phyloP scores from a whole-genome alignment of 2,329 filamentous ascomycete species.

The Metarhizium brunneum region DNA sequence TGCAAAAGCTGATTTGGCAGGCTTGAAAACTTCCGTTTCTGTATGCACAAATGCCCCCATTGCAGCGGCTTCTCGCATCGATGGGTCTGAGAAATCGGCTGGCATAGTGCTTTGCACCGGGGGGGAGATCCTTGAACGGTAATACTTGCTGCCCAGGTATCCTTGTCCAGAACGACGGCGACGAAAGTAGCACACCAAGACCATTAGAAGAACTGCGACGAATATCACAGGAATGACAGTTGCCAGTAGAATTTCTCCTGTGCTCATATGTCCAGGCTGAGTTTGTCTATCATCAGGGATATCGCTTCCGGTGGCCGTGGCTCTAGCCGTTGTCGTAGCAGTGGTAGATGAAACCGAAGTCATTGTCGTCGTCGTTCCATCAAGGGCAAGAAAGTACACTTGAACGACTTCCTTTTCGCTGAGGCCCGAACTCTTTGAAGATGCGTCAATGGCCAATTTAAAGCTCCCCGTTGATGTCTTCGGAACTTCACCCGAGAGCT shows the following conservation, averaged over 20 bases:
- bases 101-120: constrained; percentile 20
- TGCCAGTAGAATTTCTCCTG: constrained; percentile 29
- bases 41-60: constrained; percentile 6
- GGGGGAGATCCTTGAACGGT: constrained; percentile 22
- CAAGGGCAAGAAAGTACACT: constrained; percentile 22
- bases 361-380: constrained; percentile 15
- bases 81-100: constrained; percentile 15
- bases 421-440: constrained; percentile 22
- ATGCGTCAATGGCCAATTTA: constrained; percentile 21
- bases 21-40: constrained; percentile 10
- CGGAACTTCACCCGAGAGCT: constrained; percentile 32
- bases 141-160: constrained; percentile 17
- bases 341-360: constrained; percentile 13
- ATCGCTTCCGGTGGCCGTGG: constrained; percentile 13
- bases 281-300: constrained; percentile 7
- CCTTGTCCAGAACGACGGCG: constrained; percentile 19
- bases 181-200: constrained; percentile 24
- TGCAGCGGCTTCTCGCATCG: constrained; percentile 15
- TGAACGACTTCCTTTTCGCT: constrained; percentile 28
- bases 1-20: constrained; percentile 12
- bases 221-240: constrained; percentile 34
- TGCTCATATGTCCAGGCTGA: constrained; percentile 16
- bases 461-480: constrained; percentile 21
- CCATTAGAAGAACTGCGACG: constrained; percentile 21
- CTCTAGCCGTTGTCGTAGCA: constrained; percentile 12